phyloP scores from a whole-genome alignment of 2,329 filamentous ascomycete genomes.

The Cercospora zeina region DNA sequence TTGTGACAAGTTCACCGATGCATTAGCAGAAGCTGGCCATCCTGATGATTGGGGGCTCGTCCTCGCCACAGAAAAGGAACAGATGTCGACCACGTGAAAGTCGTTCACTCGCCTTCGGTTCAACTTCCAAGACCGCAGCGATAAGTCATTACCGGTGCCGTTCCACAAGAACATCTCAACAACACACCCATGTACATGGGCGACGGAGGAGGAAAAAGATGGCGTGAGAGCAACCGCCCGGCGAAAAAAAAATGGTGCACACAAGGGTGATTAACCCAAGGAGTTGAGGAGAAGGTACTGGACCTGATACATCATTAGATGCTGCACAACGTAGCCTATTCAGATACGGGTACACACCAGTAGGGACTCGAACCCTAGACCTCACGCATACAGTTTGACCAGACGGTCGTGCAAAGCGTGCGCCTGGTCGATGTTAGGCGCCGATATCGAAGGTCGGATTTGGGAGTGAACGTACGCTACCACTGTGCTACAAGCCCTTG shows the following conservation, averaged over 20 bases:
- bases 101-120: not conserved
- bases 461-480: conserved; percentile 7
- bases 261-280: conserved; percentile 4
- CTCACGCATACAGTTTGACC: conserved; percentile 3
- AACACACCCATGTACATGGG: too few relatives aligned
- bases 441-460: not conserved
- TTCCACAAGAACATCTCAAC: too few relatives aligned
- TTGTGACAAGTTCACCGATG: not conserved
- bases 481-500: conserved; percentile 19
- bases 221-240: not conserved
- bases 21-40: not conserved
- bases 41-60: not conserved
- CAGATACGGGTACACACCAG: not conserved
- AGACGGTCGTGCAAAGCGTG: conserved; percentile 7
- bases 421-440: conserved; percentile 4
- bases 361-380: conserved; percentile 19
- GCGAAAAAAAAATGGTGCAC: not conserved
- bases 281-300: conserved; percentile 8
- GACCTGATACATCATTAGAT: not conserved
- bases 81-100: not conserved
- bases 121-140: too few relatives aligned
- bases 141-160: too few relatives aligned
- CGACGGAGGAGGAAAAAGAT: not conserved
- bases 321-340: too few relatives aligned
- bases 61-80: too few relatives aligned